These are phyloP conservation scores for Ogataea siamensis DNA, from an alignment of 805 yeast species.

Conservation along the genomic window DNA sequence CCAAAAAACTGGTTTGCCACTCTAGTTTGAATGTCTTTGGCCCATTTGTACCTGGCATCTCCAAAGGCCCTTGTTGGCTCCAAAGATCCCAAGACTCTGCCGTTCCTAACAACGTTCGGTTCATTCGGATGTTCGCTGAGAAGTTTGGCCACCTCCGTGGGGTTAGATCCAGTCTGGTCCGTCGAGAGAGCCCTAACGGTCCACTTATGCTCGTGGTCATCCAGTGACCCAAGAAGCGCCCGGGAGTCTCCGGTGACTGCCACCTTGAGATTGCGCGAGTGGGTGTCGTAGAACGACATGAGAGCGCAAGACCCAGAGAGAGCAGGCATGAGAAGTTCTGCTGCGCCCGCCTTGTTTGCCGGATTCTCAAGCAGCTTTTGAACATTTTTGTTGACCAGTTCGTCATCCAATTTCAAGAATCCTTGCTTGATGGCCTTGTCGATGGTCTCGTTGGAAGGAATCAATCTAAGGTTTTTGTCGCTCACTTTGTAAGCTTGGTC, in stretches of 20 bases:
- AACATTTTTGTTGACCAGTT: conserved; percentile 75
- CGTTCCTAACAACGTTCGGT: conserved; percentile 76
- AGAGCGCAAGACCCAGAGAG: conserved; percentile 94
- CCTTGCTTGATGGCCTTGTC: conserved; percentile 82
- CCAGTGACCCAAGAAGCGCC: conserved; percentile 77
- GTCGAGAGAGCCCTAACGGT: conserved; percentile 80
- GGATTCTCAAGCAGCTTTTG: conserved; percentile 67
- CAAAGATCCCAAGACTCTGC: conserved; percentile 86
- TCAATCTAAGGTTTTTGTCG: conserved; percentile 48
- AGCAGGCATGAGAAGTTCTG: conserved; percentile 84
- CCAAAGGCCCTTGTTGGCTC: conserved; percentile 98
- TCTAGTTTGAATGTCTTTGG: conserved; percentile 66
- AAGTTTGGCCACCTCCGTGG: conserved; percentile 80
- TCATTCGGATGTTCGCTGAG: conserved; percentile 90
- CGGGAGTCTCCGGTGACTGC: conserved; percentile 97
- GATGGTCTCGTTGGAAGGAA: conserved; percentile 66
- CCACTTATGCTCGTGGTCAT: conserved; percentile 63
- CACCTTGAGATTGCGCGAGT: conserved; percentile 67
- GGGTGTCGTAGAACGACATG: conserved; percentile 81
- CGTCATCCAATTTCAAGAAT: conserved; percentile 79
- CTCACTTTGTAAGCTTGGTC: conserved; percentile 62
- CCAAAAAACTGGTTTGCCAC: conserved; percentile 80
- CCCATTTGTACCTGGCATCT: conserved; percentile 90
- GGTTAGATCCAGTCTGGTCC: conserved; percentile 94
- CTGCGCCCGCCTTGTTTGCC: conserved; percentile 59